Conservation (phyloP, 768 basidiomycete genomes). For the Leccinellum luteum region DNA sequence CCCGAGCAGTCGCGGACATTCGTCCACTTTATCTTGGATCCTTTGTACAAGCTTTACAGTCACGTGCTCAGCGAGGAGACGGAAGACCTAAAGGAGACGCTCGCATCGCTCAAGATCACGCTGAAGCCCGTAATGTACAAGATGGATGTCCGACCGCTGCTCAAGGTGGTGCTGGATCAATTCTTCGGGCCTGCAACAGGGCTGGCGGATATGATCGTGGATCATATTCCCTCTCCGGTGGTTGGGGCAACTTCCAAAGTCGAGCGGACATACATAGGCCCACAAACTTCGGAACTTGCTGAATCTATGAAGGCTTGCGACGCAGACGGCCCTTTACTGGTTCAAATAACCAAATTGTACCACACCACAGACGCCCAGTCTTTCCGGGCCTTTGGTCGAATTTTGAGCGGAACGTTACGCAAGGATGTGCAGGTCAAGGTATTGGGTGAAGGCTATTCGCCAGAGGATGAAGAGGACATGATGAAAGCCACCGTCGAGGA, state of each 20-base stretch:
- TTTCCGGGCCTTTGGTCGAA: constrained; percentile 93
- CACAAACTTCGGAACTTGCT: constrained; percentile 78
- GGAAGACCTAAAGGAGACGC: constrained; percentile 78
- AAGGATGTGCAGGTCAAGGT: constrained; percentile 89
- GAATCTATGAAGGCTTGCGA: constrained; percentile 80
- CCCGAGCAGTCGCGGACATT: constrained; percentile 82
- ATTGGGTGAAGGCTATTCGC: constrained; percentile 96
- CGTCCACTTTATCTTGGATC: constrained; percentile 94
- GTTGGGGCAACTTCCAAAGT: constrained; percentile 62
- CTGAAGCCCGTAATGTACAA: constrained; percentile 95
- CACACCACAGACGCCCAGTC: constrained; percentile 96
- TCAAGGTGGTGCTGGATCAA: constrained; percentile 91
- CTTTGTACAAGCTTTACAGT: constrained; percentile 95
- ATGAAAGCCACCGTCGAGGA: constrained; percentile 78
- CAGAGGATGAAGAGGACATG: constrained; percentile 99
- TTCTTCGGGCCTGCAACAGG: constrained; percentile 94
- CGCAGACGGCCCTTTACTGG: constrained; percentile 83
- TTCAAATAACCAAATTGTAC: constrained; percentile 92
- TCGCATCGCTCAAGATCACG: constrained; percentile 73
- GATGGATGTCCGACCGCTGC: constrained; percentile 94
- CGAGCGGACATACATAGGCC: constrained; percentile 84
- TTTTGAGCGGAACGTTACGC: constrained; percentile 86
- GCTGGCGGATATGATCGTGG: constrained; percentile 87
- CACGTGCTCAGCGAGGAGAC: constrained; percentile 93
- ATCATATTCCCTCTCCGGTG: constrained; percentile 84